Base-by-base conservation (phyloP, 2,329 filamentous ascomycete species). In the Geosmithia putterillii region DNA sequence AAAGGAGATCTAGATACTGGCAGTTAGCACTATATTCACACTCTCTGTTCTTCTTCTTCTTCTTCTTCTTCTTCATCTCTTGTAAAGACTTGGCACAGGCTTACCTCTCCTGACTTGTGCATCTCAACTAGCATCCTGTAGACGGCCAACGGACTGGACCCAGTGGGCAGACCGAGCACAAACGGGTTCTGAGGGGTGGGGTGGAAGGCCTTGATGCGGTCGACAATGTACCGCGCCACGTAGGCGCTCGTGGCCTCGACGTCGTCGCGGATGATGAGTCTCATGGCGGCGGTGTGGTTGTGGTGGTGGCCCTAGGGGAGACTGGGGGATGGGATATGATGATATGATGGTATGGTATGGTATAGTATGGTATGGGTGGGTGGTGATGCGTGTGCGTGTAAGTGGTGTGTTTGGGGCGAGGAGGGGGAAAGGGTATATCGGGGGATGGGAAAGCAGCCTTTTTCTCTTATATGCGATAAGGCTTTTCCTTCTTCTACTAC, bases 161-260 rank as follows among this genome's bases (percentile, higher is more conserved):
- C 86, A 1, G 86, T 94, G 9, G 86, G 86, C 40, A 94, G 71
- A 46, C 86, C 86, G 40, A 94, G 76, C 6, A 92, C 83, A 56
- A 94, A 92, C 1, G 85, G 86, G 51, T 79, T 78, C 50, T 77
- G 66, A 40, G 80, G 66, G 5, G 82, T 84, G 34, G 86, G 86
- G 41, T 74, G 73, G 63, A 87, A 92, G 47, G 76, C 66, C 54
- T 82, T 84, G 69, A 92, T 90, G 52, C 85, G 81, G 53, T 84
- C 81, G 63, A 89, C 78, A 53, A 92, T 82, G 63, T 90, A 88
- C 60, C 86, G 80, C 48, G 85, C 83, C 51, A 89, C 83, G 61
- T 89, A 88, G 52, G 72, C 70, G 55, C 84, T 86, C 45, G 83
- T 83, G 48, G 73, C 67, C 44, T 71, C 62, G 52, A 81, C 71